A percentile compares a stretch with the other conserved stretches of the same genome.
phyloP scores from a whole-genome alignment of 2,329 filamentous ascomycete species.

The Phyllosticta citribraziliensis region DNA sequence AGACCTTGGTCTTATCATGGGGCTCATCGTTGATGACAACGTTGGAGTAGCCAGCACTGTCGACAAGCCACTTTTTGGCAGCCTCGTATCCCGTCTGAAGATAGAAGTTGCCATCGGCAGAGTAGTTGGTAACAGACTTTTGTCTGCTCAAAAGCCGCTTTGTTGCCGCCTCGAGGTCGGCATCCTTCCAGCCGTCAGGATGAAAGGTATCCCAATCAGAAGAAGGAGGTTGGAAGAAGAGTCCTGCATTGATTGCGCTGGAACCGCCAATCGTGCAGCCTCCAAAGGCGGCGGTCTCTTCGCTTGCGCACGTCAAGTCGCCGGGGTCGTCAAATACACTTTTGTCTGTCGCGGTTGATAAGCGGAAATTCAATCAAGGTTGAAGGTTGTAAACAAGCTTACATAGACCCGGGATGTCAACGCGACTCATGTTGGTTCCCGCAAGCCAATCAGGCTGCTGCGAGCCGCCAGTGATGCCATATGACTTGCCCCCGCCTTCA shows the following conservation, averaged over 20 bases:
- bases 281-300: slow-evolving; percentile 32
- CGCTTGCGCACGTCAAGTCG: slow-evolving; percentile 33
- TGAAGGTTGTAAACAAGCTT: neutral
- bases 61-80: slow-evolving; percentile 42
- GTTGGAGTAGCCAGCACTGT: slow-evolving; percentile 37
- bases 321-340: slow-evolving; percentile 38
- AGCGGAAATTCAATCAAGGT: neutral
- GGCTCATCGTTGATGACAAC: slow-evolving; percentile 39
- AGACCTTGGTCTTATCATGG: slow-evolving; percentile 38
- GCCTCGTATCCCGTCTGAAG: slow-evolving; percentile 39
- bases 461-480: slow-evolving; percentile 39
- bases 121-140: slow-evolving; percentile 36
- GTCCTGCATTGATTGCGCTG: slow-evolving; percentile 45
- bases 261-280: slow-evolving; percentile 45
- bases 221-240: slow-evolving; percentile 45
- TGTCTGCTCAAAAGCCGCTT: slow-evolving; percentile 36
- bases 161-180: slow-evolving; percentile 39
- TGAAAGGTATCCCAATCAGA: slow-evolving; percentile 44
- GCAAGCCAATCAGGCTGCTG: slow-evolving; percentile 40
- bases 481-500: slow-evolving; percentile 43
- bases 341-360: slow-evolving; percentile 25
- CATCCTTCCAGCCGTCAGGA: slow-evolving; percentile 42
- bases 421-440: slow-evolving; percentile 39
- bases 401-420: slow-evolving; percentile 43
- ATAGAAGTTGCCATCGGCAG: slow-evolving; percentile 36